Conservation (phyloP, 306 rosid species). For the Trifolium repens region DNA sequence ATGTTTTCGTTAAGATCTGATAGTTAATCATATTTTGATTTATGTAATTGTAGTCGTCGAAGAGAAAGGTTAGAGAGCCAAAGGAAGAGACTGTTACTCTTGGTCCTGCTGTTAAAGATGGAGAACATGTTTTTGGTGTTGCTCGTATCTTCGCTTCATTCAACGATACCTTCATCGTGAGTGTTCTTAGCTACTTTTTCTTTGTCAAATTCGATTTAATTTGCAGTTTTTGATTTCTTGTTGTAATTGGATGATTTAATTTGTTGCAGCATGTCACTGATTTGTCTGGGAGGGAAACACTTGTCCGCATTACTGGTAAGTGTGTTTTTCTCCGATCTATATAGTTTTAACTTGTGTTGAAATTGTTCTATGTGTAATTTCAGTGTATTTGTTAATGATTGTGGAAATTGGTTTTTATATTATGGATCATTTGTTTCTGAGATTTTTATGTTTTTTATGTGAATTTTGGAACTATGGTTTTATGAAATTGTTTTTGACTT, state of each 20-base stretch:
- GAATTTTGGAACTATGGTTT: not conserved
- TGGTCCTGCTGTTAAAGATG: constrained; percentile 80
- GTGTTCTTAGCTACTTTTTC: not conserved
- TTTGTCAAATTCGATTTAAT: not conserved
- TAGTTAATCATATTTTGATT: not conserved
- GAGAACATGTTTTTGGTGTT: constrained; percentile 78
- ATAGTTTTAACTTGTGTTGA: not conserved
- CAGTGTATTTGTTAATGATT: not conserved
- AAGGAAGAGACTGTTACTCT: constrained; percentile 83
- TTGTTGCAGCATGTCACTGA: constrained; percentile 78
- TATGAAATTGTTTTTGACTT: not conserved
- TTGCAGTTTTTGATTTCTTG: not conserved
- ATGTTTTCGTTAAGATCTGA: not conserved
- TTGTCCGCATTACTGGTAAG: constrained; percentile 80
- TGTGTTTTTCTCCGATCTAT: not conserved
- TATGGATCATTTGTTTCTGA: not conserved
- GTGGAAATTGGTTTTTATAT: too few species aligned
- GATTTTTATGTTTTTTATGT: not conserved
- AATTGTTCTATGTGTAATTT: not conserved
- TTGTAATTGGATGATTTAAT: not conserved
- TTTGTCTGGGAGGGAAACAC: constrained; percentile 83
- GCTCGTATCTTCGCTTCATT: constrained; percentile 82
- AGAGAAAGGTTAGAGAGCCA: constrained; percentile 82
- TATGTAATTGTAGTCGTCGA: constrained; percentile 49
- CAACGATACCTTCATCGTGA: constrained; percentile 82